phyloP scores from a whole-genome alignment of 106 monocot genomes.

The Dendrobium officinale region DNA sequence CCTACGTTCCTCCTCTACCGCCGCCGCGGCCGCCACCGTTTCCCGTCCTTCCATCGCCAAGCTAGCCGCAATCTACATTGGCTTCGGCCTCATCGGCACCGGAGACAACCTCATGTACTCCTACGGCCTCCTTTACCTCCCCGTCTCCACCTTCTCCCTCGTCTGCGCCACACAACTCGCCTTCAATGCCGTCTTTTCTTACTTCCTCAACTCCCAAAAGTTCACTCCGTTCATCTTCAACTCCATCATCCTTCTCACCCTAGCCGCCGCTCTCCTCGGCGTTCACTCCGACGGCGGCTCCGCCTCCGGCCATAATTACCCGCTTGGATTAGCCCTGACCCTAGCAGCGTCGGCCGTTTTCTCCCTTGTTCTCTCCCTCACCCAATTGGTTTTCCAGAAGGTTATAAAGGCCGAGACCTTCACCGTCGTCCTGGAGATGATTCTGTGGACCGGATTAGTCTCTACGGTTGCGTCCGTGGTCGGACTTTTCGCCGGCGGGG shows the following conservation, averaged over 20 bases:
- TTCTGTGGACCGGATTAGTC: constrained; percentile 8
- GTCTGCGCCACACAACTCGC: constrained; percentile 30
- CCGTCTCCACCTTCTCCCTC: constrained; percentile 32
- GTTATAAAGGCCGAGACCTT: constrained; percentile 23
- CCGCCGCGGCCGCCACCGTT: not conserved
- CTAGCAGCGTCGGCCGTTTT: constrained; percentile 22
- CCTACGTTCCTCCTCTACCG: not conserved
- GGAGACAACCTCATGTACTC: constrained; percentile 35
- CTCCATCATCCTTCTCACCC: constrained; percentile 32
- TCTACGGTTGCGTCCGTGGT: constrained; percentile 8
- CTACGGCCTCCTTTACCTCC: constrained; percentile 30
- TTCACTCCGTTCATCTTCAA: constrained; percentile 31
- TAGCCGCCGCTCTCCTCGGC: constrained; percentile 31
- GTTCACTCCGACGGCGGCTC: constrained; percentile 8
- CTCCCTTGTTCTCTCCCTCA: constrained; percentile 21
- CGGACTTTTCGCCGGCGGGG: constrained; percentile 30
- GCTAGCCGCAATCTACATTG: constrained; percentile 12
- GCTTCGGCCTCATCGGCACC: constrained; percentile 14
- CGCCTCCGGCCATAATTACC: constrained; percentile 9
- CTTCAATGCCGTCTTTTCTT: constrained; percentile 28
- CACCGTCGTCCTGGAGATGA: constrained; percentile 22
- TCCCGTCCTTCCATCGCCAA: not conserved
- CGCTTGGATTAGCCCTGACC: constrained; percentile 19
- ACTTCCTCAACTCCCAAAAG: constrained; percentile 32
- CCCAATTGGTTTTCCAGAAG: constrained; percentile 30